A percentile compares a stretch with the other conserved stretches of the same genome.
These are phyloP conservation scores for Blastobotrys proliferans DNA, from an alignment of 1,139 yeast species.

Conservation along the genomic window DNA sequence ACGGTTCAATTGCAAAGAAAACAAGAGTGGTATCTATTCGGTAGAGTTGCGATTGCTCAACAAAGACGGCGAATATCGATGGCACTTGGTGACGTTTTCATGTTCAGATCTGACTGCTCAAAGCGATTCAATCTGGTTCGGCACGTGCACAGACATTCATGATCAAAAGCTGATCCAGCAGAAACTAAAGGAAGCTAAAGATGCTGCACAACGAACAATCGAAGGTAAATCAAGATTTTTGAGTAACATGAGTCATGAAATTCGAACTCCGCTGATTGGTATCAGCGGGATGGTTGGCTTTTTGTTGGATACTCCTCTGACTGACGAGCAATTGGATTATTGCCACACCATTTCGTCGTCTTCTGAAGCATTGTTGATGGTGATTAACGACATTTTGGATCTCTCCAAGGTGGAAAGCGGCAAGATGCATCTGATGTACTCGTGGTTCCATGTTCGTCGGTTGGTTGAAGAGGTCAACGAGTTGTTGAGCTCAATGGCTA, in stretches of 20 bases:
- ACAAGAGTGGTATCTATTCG: conserved; percentile 22
- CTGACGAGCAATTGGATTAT: conserved; percentile 80
- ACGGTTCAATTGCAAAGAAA: conserved; percentile 20
- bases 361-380: conserved; percentile 70
- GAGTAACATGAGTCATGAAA: conserved; percentile 89
- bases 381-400: conserved; percentile 77
- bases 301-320: conserved; percentile 72
- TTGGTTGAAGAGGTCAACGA: conserved; percentile 78
- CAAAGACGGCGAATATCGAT: conserved; percentile 29
- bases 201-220: conserved; percentile 87
- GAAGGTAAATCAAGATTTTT: conserved; percentile 88
- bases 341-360: conserved; percentile 73
- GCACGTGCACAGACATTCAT: conserved; percentile 36
- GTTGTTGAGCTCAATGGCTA: conserved; percentile 73
- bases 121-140: conserved; percentile 31
- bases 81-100: conserved; percentile 33
- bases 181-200: conserved; percentile 76
- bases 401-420: conserved; percentile 81
- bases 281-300: conserved; percentile 94
- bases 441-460: conserved; percentile 70
- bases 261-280: conserved; percentile 89
- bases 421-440: conserved; percentile 75
- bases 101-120: conserved; percentile 23
- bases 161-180: conserved; percentile 44
- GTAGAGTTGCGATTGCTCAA: conserved; percentile 30